Evolutionary conservation across 441 rosid genomes (phyloP).

Genomic region (Biscutella laevigata): DNA sequence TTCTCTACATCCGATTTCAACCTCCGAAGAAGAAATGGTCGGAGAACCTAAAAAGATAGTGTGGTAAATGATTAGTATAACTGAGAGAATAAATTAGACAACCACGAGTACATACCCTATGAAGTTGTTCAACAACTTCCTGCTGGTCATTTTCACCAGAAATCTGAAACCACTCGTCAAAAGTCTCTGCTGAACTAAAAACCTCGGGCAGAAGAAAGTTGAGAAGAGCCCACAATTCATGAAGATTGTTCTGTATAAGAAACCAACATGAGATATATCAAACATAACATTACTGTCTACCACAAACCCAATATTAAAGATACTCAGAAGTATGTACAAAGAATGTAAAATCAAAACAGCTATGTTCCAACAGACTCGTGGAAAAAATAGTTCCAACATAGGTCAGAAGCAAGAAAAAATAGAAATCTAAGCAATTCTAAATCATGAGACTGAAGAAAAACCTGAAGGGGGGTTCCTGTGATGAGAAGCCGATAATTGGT

Average conservation of each 20-base stretch:
- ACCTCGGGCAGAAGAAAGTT: slow-evolving; percentile 93
- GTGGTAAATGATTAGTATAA: slow-evolving; percentile 14
- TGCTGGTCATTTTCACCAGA: slow-evolving; percentile 98
- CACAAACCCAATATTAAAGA: neutral
- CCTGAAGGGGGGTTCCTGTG: slow-evolving; percentile 31
- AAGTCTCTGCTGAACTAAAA: slow-evolving; percentile 98
- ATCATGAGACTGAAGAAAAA: neutral
- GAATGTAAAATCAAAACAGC: neutral
- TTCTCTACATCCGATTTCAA: slow-evolving; percentile 93
- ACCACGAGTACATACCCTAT: slow-evolving; percentile 52
- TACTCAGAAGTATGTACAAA: neutral
- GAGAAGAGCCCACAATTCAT: slow-evolving; percentile 96
- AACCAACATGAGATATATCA: slow-evolving; percentile 5
- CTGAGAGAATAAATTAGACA: neutral
- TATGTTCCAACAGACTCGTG: neutral
- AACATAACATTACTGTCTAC: neutral
- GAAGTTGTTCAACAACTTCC: slow-evolving; percentile 97
- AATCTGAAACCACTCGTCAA: slow-evolving; percentile 99
- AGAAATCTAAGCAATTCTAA: neutral
- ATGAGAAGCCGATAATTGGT: slow-evolving; percentile 82
- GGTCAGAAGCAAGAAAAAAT: neutral
- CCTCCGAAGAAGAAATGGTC: slow-evolving; percentile 92
- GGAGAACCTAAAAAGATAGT: slow-evolving; percentile 54
- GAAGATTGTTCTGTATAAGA: slow-evolving; percentile 84
- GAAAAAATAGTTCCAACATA: neutral